Evolutionary conservation across 495 filamentous ascomycete genomes (phyloP).

Genomic region (Hyaloscypha bicolor): DNA sequence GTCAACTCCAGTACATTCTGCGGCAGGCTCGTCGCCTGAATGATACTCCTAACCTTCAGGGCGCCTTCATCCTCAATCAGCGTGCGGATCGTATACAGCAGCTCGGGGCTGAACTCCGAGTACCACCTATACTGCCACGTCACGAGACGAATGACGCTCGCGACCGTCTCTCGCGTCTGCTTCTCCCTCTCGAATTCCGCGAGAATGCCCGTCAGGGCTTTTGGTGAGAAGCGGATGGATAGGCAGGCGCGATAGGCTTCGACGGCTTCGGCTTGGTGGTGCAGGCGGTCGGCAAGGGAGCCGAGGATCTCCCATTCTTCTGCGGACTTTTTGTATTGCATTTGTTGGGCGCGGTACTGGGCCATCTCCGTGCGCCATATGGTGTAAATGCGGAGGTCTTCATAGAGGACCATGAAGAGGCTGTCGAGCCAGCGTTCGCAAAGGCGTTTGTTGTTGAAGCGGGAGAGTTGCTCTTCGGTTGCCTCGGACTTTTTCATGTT

Average conservation of each 20-base stretch:
- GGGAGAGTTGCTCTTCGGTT: conserved; percentile 58
- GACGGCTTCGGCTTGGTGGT: conserved; percentile 83
- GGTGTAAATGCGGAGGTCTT: conserved; percentile 96
- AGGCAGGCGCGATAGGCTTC: conserved; percentile 91
- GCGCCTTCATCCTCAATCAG: conserved; percentile 97
- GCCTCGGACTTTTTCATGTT: conserved; percentile 38
- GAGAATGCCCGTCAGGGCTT: conserved; percentile 83
- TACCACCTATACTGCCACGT: conserved; percentile 99
- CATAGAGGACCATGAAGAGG: conserved; percentile 98
- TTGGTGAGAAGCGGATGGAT: conserved; percentile 80
- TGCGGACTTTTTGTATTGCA: conserved; percentile 92
- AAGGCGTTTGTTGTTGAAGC: conserved; percentile 91
- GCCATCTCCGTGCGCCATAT: conserved; percentile 99
- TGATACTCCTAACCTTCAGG: conserved; percentile 94
- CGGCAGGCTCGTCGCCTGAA: conserved; percentile 91
- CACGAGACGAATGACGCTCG: conserved; percentile 81
- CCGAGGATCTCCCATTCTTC: conserved; percentile 99
- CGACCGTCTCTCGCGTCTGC: conserved; percentile 74
- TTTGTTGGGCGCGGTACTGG: conserved; percentile 83
- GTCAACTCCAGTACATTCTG: conserved; percentile 93
- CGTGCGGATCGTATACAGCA: conserved; percentile 83
- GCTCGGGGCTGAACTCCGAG: conserved; percentile 94
- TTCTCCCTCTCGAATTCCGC: conserved; percentile 70
- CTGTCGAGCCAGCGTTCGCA: conserved; percentile 99
- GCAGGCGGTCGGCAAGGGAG: conserved; percentile 86